These are phyloP conservation scores for Diplogelasinospora grovesii DNA, from an alignment of 495 filamentous ascomycete genomes.

Conservation along the genomic window DNA sequence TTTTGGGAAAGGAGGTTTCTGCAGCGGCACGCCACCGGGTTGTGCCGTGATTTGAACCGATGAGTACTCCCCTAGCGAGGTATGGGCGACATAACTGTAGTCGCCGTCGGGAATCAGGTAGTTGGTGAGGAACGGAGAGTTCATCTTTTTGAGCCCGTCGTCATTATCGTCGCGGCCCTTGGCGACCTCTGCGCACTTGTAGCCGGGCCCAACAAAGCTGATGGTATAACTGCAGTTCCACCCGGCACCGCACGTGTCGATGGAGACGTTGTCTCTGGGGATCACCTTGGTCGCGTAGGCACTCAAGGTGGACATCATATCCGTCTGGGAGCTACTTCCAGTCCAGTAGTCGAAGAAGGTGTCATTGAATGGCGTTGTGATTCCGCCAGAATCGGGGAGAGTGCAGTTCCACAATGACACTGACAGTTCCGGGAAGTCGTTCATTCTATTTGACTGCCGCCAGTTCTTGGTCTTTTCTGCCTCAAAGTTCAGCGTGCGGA, in stretches of 20 bases:
- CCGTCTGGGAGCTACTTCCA: constrained; percentile 6
- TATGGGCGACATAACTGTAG: constrained; percentile 14
- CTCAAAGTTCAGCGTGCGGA: constrained; percentile 27
- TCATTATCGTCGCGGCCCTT: constrained; percentile 13
- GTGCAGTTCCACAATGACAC: constrained; percentile 20
- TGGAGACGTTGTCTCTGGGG: constrained; percentile 10
- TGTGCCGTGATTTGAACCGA: constrained; percentile 9
- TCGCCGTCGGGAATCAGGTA: constrained; percentile 18
- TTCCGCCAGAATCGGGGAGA: constrained; percentile 3
- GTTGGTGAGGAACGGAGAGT: constrained; percentile 16
- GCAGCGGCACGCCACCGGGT: constrained; percentile 3
- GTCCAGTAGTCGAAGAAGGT: constrained; percentile 29
- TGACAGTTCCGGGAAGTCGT: constrained; percentile 13
- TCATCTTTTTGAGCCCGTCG: constrained; percentile 6
- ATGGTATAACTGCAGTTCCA: constrained; percentile 29
- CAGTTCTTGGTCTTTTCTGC: constrained; percentile 21
- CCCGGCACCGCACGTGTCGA: constrained; percentile 21
- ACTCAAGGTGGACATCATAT: constrained; percentile 7
- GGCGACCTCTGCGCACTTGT: constrained; percentile 20
- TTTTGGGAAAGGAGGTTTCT: constrained; percentile 13
- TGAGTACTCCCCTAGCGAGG: constrained; percentile 18
- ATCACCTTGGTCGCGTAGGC: constrained; percentile 12
- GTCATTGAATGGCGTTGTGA: constrained; percentile 13
- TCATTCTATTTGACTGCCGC: constrained; percentile 10
- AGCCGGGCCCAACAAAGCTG: constrained; percentile 17